A percentile compares a stretch with the other conserved stretches of the same genome.
Conservation (phyloP, 2,329 filamentous ascomycete species). For the Aspergillus pseudotamarii region DNA sequence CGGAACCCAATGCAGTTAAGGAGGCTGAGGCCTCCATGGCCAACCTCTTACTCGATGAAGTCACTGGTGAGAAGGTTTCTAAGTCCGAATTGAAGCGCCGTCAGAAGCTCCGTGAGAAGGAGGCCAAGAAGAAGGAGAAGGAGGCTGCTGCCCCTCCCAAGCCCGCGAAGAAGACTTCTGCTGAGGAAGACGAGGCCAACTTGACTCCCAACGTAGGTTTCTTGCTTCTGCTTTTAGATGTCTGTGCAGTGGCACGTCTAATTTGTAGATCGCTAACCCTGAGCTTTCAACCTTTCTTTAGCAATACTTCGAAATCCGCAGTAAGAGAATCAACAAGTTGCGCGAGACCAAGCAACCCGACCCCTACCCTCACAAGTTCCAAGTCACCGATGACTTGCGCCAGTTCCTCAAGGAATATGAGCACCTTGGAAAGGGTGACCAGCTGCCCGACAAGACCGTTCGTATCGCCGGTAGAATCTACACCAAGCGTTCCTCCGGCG, state of each 20-base stretch:
- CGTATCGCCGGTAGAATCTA: constrained; percentile 85
- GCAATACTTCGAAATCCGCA: constrained; percentile 98
- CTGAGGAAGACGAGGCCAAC: constrained; percentile 70
- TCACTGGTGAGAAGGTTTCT: constrained; percentile 84
- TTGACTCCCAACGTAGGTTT: constrained; percentile 69
- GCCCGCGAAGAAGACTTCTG: constrained; percentile 62
- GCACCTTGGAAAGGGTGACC: constrained; percentile 81
- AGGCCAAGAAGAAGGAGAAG: constrained; percentile 87
- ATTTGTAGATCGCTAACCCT: background rate
- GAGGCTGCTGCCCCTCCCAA: constrained; percentile 67
- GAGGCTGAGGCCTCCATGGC: constrained; percentile 56
- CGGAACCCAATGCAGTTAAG: constrained; percentile 44
- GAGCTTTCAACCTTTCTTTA: constrained; percentile 32
- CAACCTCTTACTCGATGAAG: constrained; percentile 85
- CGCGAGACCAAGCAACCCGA: constrained; percentile 73
- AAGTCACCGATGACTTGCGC: constrained; percentile 78
- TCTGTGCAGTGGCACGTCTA: background rate
- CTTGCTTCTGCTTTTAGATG: background rate
- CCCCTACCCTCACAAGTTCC: constrained; percentile 93
- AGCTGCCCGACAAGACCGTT: constrained; percentile 72
- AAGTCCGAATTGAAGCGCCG: constrained; percentile 93
- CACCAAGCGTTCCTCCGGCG: constrained; percentile 78
- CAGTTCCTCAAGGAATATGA: constrained; percentile 79
- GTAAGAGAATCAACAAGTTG: constrained; percentile 75
- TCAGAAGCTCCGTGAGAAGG: constrained; percentile 85